Evolutionary conservation across 169 alveolate genomes (phyloP).

Genomic region (Theileria luwenshuni): DNA sequence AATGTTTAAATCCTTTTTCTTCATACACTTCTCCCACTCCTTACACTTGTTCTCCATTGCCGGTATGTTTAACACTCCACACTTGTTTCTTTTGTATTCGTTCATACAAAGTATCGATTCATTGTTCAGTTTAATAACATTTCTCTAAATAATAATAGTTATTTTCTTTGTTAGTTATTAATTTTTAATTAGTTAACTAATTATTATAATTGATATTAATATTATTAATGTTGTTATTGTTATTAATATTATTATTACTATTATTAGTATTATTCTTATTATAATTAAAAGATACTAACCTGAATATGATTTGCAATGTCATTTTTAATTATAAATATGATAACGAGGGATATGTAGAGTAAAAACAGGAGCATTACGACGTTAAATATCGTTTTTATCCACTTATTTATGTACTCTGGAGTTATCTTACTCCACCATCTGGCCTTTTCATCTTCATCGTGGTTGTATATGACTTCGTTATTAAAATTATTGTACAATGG

Average conservation of each 20-base stretch:
- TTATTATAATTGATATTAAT: no score
- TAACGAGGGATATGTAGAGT: constrained; percentile 32
- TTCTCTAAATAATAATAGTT: no score
- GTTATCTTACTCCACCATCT: constrained; percentile 24
- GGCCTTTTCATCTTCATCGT: no score
- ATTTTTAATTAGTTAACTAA: no score
- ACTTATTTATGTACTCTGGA: constrained; percentile 50
- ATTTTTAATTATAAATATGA: constrained; percentile 34
- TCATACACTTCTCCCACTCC: constrained; percentile 71
- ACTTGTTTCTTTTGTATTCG: constrained; percentile 51
- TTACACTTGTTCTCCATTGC: constrained; percentile 61
- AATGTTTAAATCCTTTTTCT: constrained; percentile 47
- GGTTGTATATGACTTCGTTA: no score
- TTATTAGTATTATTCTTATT: no score
- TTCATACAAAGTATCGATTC: constrained; percentile 54
- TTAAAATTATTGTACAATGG: background rate
- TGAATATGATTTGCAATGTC: constrained; percentile 48
- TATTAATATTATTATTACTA: no score
- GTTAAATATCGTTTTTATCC: constrained; percentile 62
- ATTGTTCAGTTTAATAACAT: constrained; percentile 21
- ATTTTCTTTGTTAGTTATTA: no score
- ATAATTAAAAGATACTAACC: no score
- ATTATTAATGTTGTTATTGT: no score
- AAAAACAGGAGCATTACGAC: constrained; percentile 36
- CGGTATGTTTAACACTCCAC: constrained; percentile 53